These are phyloP conservation scores for Scleroderma citrinum DNA, from an alignment of 768 basidiomycete species.

Conservation along the genomic window DNA sequence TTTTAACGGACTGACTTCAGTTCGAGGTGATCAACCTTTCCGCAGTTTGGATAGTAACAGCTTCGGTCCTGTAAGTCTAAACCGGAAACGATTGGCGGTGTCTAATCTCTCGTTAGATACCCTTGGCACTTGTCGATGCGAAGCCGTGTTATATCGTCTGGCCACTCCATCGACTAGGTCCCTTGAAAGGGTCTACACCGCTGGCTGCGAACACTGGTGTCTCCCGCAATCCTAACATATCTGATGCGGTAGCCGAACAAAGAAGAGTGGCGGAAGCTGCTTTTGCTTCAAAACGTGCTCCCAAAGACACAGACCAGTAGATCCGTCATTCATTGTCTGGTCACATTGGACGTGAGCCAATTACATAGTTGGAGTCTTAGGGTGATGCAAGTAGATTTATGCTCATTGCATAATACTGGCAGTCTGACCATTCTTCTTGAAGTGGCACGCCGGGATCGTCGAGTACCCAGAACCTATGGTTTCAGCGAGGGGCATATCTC, in stretches of 20 bases:
- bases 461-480: no score
- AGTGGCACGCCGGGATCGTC: not conserved
- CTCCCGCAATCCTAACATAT: not conserved
- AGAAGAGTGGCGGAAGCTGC: no score
- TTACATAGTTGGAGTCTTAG: not conserved
- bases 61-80: slow-evolving; percentile 56
- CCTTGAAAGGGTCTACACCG: slow-evolving; percentile 9
- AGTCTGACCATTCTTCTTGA: not conserved
- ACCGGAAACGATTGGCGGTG: slow-evolving; percentile 1
- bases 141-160: slow-evolving; percentile 45
- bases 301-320: no score
- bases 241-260: not conserved
- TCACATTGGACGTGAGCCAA: no score
- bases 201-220: not conserved
- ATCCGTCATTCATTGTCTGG: no score
- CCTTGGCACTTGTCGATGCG: slow-evolving; percentile 45
- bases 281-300: no score
- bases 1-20: slow-evolving; percentile 4
- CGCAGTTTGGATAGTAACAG: slow-evolving; percentile 66
- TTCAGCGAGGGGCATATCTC: no score
- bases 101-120: slow-evolving; percentile 23
- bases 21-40: slow-evolving; percentile 58
- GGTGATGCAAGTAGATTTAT: not conserved
- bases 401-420: not conserved
- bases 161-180: slow-evolving; percentile 46